Evolutionary conservation across 176 grass and related monocot species (phyloP).

Genomic region (Hordeum marinum): DNA sequence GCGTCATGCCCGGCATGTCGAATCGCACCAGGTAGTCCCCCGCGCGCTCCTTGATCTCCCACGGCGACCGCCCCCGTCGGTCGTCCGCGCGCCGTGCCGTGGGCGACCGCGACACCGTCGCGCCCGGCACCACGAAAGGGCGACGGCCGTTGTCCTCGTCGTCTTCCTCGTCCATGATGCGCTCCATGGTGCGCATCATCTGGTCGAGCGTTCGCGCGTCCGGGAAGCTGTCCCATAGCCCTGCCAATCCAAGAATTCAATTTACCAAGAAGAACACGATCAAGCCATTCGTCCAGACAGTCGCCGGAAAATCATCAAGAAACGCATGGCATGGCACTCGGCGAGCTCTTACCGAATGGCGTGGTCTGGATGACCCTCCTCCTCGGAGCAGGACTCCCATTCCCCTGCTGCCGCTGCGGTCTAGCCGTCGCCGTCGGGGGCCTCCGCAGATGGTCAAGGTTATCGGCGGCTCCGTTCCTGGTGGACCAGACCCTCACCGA

Average conservation of each 20-base stretch:
- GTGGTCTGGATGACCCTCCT: conserved; percentile 24
- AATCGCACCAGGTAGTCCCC: conserved; percentile 50
- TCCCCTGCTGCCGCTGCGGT: conserved; percentile 3
- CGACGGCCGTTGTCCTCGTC: conserved; percentile 17
- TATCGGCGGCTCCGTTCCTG: conserved; percentile 24
- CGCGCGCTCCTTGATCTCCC: conserved; percentile 51
- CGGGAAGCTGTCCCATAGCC: conserved; percentile 56
- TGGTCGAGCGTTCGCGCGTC: conserved; percentile 49
- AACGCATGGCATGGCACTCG: not conserved
- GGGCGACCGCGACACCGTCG: not conserved
- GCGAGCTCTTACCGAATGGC: conserved; percentile 22
- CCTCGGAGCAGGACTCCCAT: not conserved
- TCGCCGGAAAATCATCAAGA: not conserved
- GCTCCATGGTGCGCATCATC: conserved; percentile 65
- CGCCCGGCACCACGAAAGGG: not conserved
- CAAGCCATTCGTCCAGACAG: not conserved
- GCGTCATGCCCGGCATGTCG: conserved; percentile 53
- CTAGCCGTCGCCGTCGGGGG: not conserved
- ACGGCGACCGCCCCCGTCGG: conserved; percentile 43
- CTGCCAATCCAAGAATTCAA: not conserved
- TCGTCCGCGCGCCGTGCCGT: not conserved
- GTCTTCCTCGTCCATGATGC: conserved; percentile 28
- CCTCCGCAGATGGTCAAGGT: conserved; percentile 43
- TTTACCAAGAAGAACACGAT: not conserved
- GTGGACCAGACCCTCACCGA: not conserved